Evolutionary conservation across 192 early-diverging fungal genomes (phyloP).

Genomic region (Coemansia sp.): DNA sequence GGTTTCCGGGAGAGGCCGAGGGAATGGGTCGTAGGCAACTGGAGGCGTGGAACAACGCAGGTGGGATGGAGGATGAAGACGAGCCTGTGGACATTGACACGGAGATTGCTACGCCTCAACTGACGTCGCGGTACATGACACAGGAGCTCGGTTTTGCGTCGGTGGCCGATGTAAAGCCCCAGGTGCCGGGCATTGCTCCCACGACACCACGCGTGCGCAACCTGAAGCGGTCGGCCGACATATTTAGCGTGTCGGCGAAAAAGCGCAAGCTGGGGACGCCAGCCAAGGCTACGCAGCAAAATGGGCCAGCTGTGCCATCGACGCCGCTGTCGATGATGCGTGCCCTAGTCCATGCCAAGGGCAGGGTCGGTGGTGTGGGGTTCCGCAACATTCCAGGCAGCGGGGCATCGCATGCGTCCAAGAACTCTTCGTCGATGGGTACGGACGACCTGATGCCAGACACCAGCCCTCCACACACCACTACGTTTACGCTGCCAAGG

Average conservation of each 20-base stretch:
- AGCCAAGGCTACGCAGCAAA: constrained; percentile 4
- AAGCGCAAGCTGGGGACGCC: constrained; percentile 27
- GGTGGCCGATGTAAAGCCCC: not conserved
- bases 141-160: constrained; percentile 18
- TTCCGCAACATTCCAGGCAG: constrained; percentile 17
- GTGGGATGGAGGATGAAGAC: constrained; percentile 9
- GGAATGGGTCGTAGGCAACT: not conserved
- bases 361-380: not conserved
- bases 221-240: constrained; percentile 44
- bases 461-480: constrained; percentile 44
- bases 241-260: constrained; percentile 23
- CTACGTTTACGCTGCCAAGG: constrained; percentile 37
- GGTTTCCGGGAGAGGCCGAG: constrained; percentile 21
- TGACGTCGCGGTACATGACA: constrained; percentile 53
- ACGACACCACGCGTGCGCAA: constrained; percentile 15
- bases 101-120: constrained; percentile 45
- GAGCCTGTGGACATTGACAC: constrained; percentile 38
- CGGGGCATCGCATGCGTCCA: constrained; percentile 24
- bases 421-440: constrained; percentile 41
- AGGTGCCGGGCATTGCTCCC: not conserved
- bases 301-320: not conserved
- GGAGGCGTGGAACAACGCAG: not conserved
- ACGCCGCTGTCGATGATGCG: constrained; percentile 50
- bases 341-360: constrained; percentile 19
- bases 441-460: constrained; percentile 46